Base-by-base conservation (phyloP, 306 rosid species). In the Ochetophila trinervis region DNA sequence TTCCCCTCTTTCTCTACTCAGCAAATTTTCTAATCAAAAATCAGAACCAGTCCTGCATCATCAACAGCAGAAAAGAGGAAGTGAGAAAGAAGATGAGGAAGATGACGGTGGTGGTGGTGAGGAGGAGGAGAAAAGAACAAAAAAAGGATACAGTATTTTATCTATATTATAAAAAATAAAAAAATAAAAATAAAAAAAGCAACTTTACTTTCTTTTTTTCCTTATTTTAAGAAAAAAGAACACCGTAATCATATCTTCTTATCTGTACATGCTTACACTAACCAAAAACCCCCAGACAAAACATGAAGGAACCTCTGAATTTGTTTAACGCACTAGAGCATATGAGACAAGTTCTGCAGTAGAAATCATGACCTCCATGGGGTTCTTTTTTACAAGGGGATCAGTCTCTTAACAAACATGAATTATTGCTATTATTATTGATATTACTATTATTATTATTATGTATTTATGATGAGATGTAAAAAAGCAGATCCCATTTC, bases 401-500 rank as follows among this genome's bases (percentile, higher is more conserved):
- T 86, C 78, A 60, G 52, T 35, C 55, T 34, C 16, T 16, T 30
- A 66, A 18, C 49, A 42, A 62, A 37, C 30, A 19, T 50, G 54
- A 50, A n/a, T 64, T 67, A 51, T 54, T 50, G 67, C 51, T 64
- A 49, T 21, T 81, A 60, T 54, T 54, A 56, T 65, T 65, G 3
- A 57, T 71, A 19, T 35, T 52, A 5, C 48, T 59, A 48, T 52
- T 67, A 42, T 76, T 54, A 32, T 37, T 66, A 20, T 53, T 69
- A 54, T 76, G 71, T 73, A 67, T 76, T 74, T 73, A 67, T 81
- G 83, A 87, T 81, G 84, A 87, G 83, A 84, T 78, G 73, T 72
- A 65, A 80, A 84, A 80, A 89, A 83, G 97, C 88, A 79, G 86
- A 82, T 80, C 95, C 83, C 89, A 79, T 84, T 93, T 87, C 91